These are phyloP conservation scores for Annulohypoxylon nitens DNA, from an alignment of 495 filamentous ascomycete genomes.

Conservation along the genomic window DNA sequence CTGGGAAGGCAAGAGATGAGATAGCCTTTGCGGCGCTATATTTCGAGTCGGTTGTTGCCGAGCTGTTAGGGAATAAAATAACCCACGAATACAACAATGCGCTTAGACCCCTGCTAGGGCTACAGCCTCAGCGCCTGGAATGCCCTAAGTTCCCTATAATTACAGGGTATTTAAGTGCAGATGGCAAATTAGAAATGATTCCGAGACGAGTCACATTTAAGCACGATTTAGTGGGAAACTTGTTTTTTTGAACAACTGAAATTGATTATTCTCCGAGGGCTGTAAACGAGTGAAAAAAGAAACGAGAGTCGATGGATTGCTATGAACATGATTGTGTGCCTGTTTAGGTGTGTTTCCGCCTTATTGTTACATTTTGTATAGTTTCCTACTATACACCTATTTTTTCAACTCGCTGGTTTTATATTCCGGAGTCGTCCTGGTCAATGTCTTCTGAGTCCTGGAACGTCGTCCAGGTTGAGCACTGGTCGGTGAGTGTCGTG, in stretches of 20 bases:
- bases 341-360: slow-evolving; percentile 4
- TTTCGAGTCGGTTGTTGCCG: too few relatives aligned
- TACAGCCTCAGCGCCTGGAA: too few relatives aligned
- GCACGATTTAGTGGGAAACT: neutral
- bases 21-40: too few relatives aligned
- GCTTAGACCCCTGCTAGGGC: too few relatives aligned
- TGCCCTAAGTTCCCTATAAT: too few relatives aligned
- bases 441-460: slow-evolving; percentile 42
- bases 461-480: slow-evolving; percentile 59
- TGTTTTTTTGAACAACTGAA: neutral
- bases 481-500: slow-evolving; percentile 53
- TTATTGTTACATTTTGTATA: neutral
- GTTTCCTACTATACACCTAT: slow-evolving; percentile 1
- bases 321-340: slow-evolving; percentile 1
- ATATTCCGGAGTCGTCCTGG: slow-evolving; percentile 64
- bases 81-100: too few relatives aligned
- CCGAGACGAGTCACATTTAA: neutral
- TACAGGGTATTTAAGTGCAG: too few relatives aligned
- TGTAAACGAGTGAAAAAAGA: neutral
- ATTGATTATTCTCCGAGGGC: neutral
- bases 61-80: too few relatives aligned
- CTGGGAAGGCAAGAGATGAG: too few relatives aligned
- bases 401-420: slow-evolving; percentile 20
- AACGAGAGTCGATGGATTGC: neutral
- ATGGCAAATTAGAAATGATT: too few relatives aligned